Conservation (phyloP, 176 grass and related monocot species). For the Cenchrus fungigraminus region DNA sequence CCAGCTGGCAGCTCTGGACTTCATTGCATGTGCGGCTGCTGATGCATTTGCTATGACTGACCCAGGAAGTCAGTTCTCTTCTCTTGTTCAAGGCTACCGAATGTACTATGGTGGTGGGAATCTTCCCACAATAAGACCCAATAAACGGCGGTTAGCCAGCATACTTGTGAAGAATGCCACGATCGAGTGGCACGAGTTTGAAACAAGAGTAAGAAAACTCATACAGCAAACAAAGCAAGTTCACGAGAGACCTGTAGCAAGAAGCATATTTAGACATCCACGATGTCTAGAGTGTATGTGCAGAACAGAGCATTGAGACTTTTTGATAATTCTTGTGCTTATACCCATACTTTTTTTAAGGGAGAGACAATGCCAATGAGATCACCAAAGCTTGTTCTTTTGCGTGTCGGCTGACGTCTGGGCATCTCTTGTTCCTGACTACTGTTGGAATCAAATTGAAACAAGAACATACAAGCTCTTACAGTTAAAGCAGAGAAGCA, state of each 20-base stretch:
- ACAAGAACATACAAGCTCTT: slow-evolving; percentile 14
- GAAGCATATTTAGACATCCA: slow-evolving; percentile 93
- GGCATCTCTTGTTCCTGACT: not conserved
- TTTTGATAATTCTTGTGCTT: slow-evolving; percentile 41
- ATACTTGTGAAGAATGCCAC: slow-evolving; percentile 88
- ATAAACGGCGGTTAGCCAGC: slow-evolving; percentile 79
- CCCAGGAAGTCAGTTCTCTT: slow-evolving; percentile 88
- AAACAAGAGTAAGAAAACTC: slow-evolving; percentile 84
- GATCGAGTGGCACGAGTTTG: slow-evolving; percentile 96
- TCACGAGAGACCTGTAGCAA: slow-evolving; percentile 80
- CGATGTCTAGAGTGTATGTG: slow-evolving; percentile 93
- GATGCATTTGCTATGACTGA: slow-evolving; percentile 99
- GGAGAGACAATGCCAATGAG: not conserved
- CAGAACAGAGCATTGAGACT: slow-evolving; percentile 57
- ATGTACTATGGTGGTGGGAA: slow-evolving; percentile 90
- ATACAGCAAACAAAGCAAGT: slow-evolving; percentile 96
- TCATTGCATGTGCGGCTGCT: slow-evolving; percentile 88
- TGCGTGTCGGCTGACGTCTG: slow-evolving; percentile 20
- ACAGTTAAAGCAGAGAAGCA: slow-evolving; percentile 9
- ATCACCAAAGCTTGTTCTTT: slow-evolving; percentile 37
- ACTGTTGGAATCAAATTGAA: not conserved
- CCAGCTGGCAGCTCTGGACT: slow-evolving; percentile 93
- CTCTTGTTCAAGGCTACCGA: slow-evolving; percentile 91
- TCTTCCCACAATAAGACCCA: slow-evolving; percentile 87
- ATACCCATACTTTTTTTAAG: slow-evolving; percentile 17